phyloP scores from a whole-genome alignment of 2,329 filamentous ascomycete genomes.

The Botrytis squamosa region DNA sequence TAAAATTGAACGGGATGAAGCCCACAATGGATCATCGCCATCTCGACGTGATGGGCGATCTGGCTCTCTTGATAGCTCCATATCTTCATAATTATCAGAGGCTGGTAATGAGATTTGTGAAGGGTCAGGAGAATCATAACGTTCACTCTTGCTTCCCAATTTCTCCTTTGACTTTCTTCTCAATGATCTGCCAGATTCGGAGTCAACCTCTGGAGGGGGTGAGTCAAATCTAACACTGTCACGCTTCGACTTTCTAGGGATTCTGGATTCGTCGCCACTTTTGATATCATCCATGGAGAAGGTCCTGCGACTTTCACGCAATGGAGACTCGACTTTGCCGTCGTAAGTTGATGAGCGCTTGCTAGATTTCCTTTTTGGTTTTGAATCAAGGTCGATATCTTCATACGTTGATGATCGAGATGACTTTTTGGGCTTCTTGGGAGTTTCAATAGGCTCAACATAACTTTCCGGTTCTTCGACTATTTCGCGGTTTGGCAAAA shows the following conservation, averaged over 20 bases:
- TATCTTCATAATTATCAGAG: conserved; percentile 37
- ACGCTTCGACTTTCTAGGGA: conserved; percentile 43
- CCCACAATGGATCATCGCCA: conserved; percentile 43
- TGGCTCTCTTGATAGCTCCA: conserved; percentile 38
- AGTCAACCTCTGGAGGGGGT: conserved; percentile 23
- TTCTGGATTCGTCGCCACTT: conserved; percentile 38
- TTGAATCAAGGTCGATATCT: not conserved
- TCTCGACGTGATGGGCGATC: conserved; percentile 38
- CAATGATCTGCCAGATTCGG: conserved; percentile 29
- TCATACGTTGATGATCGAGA: conserved; percentile 35
- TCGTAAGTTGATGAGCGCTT: conserved; percentile 39
- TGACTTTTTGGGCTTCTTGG: conserved; percentile 38
- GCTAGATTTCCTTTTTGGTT: conserved; percentile 35
- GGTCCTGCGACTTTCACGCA: conserved; percentile 32
- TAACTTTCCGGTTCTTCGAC: conserved; percentile 38
- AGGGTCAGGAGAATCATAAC: conserved; percentile 36
- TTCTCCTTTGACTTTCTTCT: conserved; percentile 34
- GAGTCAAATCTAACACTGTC: conserved; percentile 36
- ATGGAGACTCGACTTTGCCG: conserved; percentile 39
- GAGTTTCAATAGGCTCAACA: conserved; percentile 33
- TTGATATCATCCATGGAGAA: conserved; percentile 38
- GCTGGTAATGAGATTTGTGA: conserved; percentile 35
- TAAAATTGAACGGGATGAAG: conserved; percentile 49
- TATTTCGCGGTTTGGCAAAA: conserved; percentile 25
- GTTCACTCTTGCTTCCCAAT: conserved; percentile 29